These are phyloP conservation scores for Yarrowia sp. DNA, from an alignment of 805 yeast species.

Conservation along the genomic window DNA sequence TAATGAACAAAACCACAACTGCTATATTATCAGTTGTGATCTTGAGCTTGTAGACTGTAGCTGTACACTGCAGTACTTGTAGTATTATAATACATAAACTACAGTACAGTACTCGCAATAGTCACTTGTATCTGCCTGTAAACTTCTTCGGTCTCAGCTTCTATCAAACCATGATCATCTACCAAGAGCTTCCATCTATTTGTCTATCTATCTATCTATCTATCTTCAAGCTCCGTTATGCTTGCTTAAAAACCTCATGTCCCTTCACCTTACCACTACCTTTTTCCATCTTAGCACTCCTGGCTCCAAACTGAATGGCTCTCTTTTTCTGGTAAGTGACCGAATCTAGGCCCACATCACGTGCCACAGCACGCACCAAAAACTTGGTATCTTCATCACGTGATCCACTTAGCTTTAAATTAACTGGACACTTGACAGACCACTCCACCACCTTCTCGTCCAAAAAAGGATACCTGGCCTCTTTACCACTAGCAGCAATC, in stretches of 20 bases:
- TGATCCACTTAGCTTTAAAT: slow-evolving; percentile 43
- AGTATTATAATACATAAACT: no score
- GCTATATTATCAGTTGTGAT: no score
- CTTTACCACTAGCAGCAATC: slow-evolving; percentile 82
- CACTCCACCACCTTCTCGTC: slow-evolving; percentile 57
- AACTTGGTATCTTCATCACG: slow-evolving; percentile 48
- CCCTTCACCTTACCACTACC: slow-evolving; percentile 78
- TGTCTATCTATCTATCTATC: no score
- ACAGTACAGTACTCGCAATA: no score
- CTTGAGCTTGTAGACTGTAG: no score
- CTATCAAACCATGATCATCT: no score
- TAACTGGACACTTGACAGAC: slow-evolving; percentile 39
- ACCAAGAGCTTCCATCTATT: no score
- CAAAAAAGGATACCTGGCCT: slow-evolving; percentile 81
- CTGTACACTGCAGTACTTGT: no score
- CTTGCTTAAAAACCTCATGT: slow-evolving; percentile 44
- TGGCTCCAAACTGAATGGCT: slow-evolving; percentile 96
- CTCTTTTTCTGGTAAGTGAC: slow-evolving; percentile 79
- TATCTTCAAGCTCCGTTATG: no score
- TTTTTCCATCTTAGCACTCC: slow-evolving; percentile 87
- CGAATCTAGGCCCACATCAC: slow-evolving; percentile 44
- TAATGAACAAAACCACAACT: no score
- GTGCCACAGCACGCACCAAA: slow-evolving; percentile 63
- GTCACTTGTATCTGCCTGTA: no score
- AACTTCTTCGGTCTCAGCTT: no score